phyloP scores from a whole-genome alignment of 495 filamentous ascomycete species.

The Trichocladium uniseriatum region DNA sequence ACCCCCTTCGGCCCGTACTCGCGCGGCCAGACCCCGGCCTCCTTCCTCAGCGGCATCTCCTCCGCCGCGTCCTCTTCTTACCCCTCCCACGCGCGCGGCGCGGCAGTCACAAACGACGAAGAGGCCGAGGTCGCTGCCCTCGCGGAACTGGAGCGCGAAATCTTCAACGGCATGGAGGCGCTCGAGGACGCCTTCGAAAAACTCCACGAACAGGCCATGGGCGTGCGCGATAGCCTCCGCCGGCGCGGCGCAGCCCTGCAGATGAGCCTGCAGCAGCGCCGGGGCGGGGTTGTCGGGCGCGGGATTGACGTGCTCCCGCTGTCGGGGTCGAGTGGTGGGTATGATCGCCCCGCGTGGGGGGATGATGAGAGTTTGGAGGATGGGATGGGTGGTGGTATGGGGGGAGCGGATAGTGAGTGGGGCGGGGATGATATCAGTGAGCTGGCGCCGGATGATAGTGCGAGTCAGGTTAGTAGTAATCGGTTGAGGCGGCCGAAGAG shows the following conservation, averaged over 20 bases:
- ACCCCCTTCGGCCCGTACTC: constrained; percentile 26
- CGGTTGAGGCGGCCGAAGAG: constrained; percentile 60
- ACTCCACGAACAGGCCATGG: constrained; percentile 75
- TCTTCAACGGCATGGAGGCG: constrained; percentile 86
- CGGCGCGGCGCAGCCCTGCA: constrained; percentile 71
- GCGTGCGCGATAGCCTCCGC: constrained; percentile 67
- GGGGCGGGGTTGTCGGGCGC: constrained; percentile 27
- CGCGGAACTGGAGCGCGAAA: constrained; percentile 86
- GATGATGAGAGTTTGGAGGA: constrained; percentile 38
- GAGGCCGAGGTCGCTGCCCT: constrained; percentile 85
- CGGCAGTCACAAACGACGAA: constrained; percentile 74
- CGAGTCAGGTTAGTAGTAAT: constrained; percentile 79
- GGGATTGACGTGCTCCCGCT: constrained; percentile 39
- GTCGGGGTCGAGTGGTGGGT: constrained; percentile 27
- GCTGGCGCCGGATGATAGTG: constrained; percentile 63
- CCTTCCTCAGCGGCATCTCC: constrained; percentile 38
- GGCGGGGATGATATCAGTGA: constrained; percentile 63
- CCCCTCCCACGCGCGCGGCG: constrained; percentile 19
- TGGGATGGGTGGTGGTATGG: no score
- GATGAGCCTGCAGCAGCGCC: constrained; percentile 64
- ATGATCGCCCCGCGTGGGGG: constrained; percentile 38
- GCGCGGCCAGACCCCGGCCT: constrained; percentile 39
- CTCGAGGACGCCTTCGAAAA: constrained; percentile 93
- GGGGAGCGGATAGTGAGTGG: constrained; percentile 53
- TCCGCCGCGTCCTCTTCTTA: constrained; percentile 28